Conservation (phyloP, 1,284 basidiomycete species). For the Kwoniella shivajii region DNA sequence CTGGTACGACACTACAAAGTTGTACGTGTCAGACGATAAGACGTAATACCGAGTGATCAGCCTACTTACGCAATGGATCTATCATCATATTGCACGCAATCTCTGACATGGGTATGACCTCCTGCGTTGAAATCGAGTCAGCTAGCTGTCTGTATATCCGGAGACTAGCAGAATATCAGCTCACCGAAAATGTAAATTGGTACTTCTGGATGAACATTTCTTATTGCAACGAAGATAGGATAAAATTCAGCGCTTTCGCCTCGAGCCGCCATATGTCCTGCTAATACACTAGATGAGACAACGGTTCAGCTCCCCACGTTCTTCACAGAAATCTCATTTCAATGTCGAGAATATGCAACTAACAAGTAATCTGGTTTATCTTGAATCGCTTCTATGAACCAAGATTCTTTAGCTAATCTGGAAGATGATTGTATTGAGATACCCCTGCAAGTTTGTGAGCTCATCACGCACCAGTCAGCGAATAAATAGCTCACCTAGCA, state of each 20-base stretch:
- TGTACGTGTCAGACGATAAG: slow-evolving; percentile 57
- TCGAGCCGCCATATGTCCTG: slow-evolving; percentile 51
- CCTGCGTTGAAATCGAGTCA: slow-evolving; percentile 14
- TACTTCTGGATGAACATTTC: slow-evolving; percentile 68
- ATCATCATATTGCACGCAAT: slow-evolving; percentile 63
- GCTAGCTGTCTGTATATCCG: not conserved
- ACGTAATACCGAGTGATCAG: not conserved
- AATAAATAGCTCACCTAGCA: slow-evolving; percentile 28
- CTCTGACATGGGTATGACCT: slow-evolving; percentile 75
- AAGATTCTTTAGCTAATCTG: slow-evolving; percentile 70
- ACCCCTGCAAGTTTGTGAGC: slow-evolving; percentile 59
- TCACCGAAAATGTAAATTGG: slow-evolving; percentile 80
- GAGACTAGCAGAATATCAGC: slow-evolving; percentile 21
- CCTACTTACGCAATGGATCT: slow-evolving; percentile 51
- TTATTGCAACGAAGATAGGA: slow-evolving; percentile 74
- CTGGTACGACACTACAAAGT: slow-evolving; percentile 64
- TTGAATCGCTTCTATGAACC: slow-evolving; percentile 71
- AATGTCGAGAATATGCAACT: slow-evolving; percentile 6
- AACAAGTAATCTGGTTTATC: slow-evolving; percentile 79
- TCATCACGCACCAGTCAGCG: not conserved
- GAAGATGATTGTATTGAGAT: slow-evolving; percentile 71
- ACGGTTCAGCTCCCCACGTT: not conserved
- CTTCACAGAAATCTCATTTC: not conserved
- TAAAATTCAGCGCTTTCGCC: slow-evolving; percentile 58
- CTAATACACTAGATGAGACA: slow-evolving; percentile 28